These are phyloP conservation scores for Aureobasidium sp. DNA, from an alignment of 2,329 filamentous ascomycete genomes.

Conservation along the genomic window DNA sequence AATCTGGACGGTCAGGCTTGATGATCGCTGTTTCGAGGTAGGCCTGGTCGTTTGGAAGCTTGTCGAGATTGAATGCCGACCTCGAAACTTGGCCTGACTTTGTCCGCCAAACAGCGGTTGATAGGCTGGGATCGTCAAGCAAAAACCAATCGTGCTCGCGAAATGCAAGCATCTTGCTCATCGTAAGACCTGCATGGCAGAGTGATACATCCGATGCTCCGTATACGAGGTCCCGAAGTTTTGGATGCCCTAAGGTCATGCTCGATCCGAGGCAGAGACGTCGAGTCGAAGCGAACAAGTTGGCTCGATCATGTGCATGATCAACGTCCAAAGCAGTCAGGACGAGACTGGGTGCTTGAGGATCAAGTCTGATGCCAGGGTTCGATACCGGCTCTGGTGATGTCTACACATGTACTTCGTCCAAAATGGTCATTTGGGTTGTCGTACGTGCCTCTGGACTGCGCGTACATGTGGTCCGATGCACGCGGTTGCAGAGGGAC, in stretches of 20 bases:
- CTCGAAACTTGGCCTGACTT: neutral
- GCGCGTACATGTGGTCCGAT: neutral
- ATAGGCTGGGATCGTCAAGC: neutral
- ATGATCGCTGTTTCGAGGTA: neutral
- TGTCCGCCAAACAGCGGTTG: neutral
- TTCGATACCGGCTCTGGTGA: neutral
- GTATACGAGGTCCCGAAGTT: neutral
- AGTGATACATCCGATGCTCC: neutral
- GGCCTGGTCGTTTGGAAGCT: neutral
- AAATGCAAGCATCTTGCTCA: neutral
- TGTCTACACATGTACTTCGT: neutral
- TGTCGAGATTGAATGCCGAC: neutral
- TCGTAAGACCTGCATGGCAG: neutral
- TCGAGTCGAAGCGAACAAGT: neutral
- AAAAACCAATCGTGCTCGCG: neutral
- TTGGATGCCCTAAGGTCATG: neutral
- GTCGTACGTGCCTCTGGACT: neutral
- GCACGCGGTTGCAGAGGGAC: neutral
- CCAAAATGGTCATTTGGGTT: neutral
- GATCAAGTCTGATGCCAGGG: neutral
- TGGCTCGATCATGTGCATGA: neutral
- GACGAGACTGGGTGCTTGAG: neutral
- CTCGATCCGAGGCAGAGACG: neutral
- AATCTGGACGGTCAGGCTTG: neutral
- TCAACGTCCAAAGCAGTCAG: neutral